These are phyloP conservation scores for Closterium sp. DNA, from an alignment of 139 green algal genomes.

Conservation along the genomic window DNA sequence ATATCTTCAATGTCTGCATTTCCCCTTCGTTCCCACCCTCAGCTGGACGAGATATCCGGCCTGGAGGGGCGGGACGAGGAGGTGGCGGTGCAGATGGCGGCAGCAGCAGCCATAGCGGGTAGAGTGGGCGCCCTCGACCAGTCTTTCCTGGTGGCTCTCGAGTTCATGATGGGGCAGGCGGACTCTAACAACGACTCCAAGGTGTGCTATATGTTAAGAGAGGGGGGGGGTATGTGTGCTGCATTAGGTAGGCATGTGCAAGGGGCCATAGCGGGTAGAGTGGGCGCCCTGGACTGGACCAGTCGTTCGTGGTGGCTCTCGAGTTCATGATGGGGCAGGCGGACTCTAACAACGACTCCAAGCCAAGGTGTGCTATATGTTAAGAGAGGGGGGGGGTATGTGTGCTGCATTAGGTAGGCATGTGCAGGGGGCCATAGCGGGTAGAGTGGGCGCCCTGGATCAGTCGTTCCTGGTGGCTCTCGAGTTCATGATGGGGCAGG, in stretches of 20 bases:
- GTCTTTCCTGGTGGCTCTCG: constrained; percentile 12
- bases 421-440: background rate
- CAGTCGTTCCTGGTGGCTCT: background rate
- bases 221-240: too few relatives aligned
- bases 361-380: too few relatives aligned
- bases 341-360: too few relatives aligned
- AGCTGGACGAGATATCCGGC: background rate
- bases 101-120: background rate
- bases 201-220: too few relatives aligned
- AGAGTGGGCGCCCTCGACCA: background rate
- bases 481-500: background rate
- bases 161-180: constrained; percentile 14
- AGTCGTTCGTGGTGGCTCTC: too few relatives aligned
- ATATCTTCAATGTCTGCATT: background rate
- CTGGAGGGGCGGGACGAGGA: background rate
- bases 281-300: too few relatives aligned
- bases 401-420: too few relatives aligned
- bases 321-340: too few relatives aligned
- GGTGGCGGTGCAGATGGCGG: constrained; percentile 6
- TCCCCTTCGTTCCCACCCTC: background rate
- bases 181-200: background rate
- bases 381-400: too few relatives aligned
- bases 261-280: too few relatives aligned
- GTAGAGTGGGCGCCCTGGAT: background rate
- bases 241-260: too few relatives aligned